These are phyloP conservation scores for Planoprotostelium fungivorum DNA, from an alignment of 78 protist genomes.

Conservation along the genomic window DNA sequence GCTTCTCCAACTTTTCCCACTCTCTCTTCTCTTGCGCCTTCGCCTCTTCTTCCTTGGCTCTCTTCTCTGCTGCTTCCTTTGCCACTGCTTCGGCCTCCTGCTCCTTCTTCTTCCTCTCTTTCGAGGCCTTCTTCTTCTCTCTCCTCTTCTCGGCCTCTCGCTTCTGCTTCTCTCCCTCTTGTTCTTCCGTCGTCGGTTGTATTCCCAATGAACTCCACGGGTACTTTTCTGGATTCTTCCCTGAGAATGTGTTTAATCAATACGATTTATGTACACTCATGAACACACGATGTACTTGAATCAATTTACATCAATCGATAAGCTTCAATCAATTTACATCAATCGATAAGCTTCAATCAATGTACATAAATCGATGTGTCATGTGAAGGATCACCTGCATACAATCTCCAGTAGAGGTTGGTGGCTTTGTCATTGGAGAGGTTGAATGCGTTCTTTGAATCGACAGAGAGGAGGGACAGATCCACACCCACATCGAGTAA, in stretches of 20 bases:
- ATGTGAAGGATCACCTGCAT: neutral
- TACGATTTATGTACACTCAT: conserved; percentile 11
- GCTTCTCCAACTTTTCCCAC: neutral
- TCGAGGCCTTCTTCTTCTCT: conserved; percentile 12
- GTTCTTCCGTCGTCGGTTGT: conserved; percentile 23
- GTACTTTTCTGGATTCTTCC: conserved; percentile 31
- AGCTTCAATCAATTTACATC: conserved; percentile 13
- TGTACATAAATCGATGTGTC: neutral
- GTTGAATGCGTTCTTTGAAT: neutral
- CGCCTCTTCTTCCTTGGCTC: neutral
- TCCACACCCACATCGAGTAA: neutral
- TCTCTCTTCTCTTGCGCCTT: neutral
- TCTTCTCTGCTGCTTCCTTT: conserved; percentile 5
- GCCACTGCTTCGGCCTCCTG: neutral
- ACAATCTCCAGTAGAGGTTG: neutral
- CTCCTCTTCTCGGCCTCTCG: conserved; percentile 9
- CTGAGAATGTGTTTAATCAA: conserved; percentile 14
- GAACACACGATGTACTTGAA: conserved; percentile 7
- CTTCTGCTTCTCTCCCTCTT: conserved; percentile 12
- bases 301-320: conserved; percentile 17
- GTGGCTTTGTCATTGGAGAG: neutral
- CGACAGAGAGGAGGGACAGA: neutral
- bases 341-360: conserved; percentile 1
- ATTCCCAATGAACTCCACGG: conserved; percentile 7
- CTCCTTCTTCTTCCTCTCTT: conserved; percentile 32